Evolutionary conservation across 257 asterid species (phyloP), one percentile per base, ranked within the genome.

Genomic region (Anisodus acutangulus): DNA sequence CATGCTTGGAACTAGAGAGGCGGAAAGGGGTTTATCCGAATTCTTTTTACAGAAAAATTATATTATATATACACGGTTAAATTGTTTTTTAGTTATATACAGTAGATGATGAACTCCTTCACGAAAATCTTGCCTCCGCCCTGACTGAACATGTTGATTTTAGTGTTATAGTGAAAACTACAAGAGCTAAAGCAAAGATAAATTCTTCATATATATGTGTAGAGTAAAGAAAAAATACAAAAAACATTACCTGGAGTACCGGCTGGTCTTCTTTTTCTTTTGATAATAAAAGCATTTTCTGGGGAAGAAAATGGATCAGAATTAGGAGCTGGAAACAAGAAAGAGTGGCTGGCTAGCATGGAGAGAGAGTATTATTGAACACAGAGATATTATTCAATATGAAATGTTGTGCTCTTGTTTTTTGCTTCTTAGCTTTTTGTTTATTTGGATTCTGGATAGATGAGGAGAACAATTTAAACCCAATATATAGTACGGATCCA

Each of bases 251-350:
- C 91, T 85, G 91, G 90, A 37, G 91, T 89, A 70, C 91, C 91
- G 8, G 90, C 90, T 0, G 91, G 91, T n/a, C 84, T 87, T 83
- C 90, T 58, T 78, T 87, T 89, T 82, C 86, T 87, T 71, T 89
- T 89, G 82, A 79, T 47, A 39, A 80, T 69, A 9, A 79, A 84
- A 8, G 78, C 89, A 86, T 86, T 84, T 31, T 47, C 82, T 60
- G 84, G 84, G 55, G 67, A 76, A 39, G 87, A 51, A 62, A 89
- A 83, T 62, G 59, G 81, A 41, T 85, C 87, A 45, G 78, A 66
- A 49, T 85, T 72, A 66, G 90, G 84, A 70, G 86, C 83, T 78
- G 87, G 86, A 55, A 85, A 83, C 53, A 86, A 84, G 83, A 89
- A 87, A 79, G 91, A 81, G 41, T 84, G 86, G 72, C 78, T 82